Evolutionary conservation across 202 grass and related monocot species (phyloP), one percentile per base, ranked within the genome.

Genomic region (Musa balbisiana): DNA sequence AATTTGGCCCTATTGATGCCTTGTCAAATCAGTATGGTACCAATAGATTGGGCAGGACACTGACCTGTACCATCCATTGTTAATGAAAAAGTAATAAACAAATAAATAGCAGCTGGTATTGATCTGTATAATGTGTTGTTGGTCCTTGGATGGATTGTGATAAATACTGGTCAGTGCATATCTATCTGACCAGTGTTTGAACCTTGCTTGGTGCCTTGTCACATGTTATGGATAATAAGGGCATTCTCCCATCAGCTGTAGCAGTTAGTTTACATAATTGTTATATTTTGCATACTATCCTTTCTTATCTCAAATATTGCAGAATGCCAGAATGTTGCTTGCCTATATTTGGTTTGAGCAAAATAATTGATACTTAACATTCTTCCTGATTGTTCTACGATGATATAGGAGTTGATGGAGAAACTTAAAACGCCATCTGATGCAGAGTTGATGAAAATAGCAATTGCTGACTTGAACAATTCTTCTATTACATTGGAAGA

Each of bases 371-470:
- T 43, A 43, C 33, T 15, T 23, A 64, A 6, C 10, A 66, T 66
- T 14, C 49, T 11, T 13, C 19, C 5, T 70, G 19, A 70, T 51
- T 51, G 14, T 8, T 20, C 19, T 66, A 53, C 66, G 6, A 49
- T 65, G 13, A 26, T 76, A 62, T 78, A 98, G 91, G 95, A 94
- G 20, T 75, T 98, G 85, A 94, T 94, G 87, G 85, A 94, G 73
- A 94, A 81, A 59, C 85, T 94, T 80, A 94, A 93, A 79, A 84
- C 88, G 88, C 89, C 95, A 75, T 94, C 91, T 53, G 95, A 98
- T 85, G 84, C 95, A 56, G 88, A 94, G 60, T 80, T 98, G 83
- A 98, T 94, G 91, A 91, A 94, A 80, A 92, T 86, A 81, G 88
- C 88, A 74, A 98, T 98, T 73, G 63, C 75, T 79, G 87, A 94